Evolutionary conservation across 1,284 basidiomycete species (phyloP).

Genomic region (Sutorius eximius): DNA sequence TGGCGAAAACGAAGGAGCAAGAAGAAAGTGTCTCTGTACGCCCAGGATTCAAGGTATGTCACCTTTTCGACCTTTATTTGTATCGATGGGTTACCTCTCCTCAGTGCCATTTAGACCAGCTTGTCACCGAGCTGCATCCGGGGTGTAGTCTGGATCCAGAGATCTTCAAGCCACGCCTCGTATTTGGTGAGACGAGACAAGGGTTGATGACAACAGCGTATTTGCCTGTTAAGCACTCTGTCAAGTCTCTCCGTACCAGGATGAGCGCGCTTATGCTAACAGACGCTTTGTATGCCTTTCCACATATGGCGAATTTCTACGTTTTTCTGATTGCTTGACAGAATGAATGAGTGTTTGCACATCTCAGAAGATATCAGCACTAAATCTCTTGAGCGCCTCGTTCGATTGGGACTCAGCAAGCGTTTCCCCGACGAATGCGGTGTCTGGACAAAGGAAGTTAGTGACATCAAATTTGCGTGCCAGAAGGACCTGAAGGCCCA

Average conservation of each 20-base stretch:
- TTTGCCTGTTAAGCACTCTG: constrained; percentile 16
- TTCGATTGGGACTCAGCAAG: constrained; percentile 34
- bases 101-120: constrained; percentile 22
- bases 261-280: constrained; percentile 14
- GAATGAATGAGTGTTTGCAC: constrained; percentile 30
- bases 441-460: constrained; percentile 28
- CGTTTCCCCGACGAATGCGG: constrained; percentile 31
- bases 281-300: constrained; percentile 23
- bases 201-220: constrained; percentile 35
- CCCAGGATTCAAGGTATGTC: constrained; percentile 43
- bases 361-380: constrained; percentile 30
- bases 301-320: not conserved
- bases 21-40: constrained; percentile 48
- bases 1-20: constrained; percentile 57
- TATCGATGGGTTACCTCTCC: not conserved
- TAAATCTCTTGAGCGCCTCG: constrained; percentile 32
- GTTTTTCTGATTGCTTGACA: constrained; percentile 17
- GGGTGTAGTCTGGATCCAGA: constrained; percentile 26
- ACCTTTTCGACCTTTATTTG: not conserved
- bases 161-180: constrained; percentile 30
- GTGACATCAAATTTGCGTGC: not conserved
- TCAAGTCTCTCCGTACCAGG: constrained; percentile 6
- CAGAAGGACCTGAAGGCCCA: constrained; percentile 9
- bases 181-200: constrained; percentile 38
- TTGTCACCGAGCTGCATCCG: constrained; percentile 14